phyloP scores from a whole-genome alignment of 345 rosid species.

The Moricandia moricandioides region DNA sequence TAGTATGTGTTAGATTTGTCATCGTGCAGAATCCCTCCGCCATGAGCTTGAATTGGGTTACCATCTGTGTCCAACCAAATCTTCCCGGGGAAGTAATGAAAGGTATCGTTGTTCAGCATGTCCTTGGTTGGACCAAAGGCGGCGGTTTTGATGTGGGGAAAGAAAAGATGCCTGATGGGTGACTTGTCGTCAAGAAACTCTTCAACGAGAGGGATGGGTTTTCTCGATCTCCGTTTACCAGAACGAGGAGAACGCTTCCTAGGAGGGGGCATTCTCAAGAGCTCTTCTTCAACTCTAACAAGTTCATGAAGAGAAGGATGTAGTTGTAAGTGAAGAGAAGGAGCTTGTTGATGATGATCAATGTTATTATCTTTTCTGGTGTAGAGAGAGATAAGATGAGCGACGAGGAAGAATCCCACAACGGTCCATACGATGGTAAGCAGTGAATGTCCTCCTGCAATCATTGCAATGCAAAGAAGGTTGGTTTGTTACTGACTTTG shows the following conservation, averaged over 20 bases:
- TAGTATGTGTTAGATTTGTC: slow-evolving; percentile 57
- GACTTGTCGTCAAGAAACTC: slow-evolving; percentile 98
- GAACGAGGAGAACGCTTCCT: slow-evolving; percentile 80
- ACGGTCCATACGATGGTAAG: slow-evolving; percentile 58
- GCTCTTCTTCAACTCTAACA: slow-evolving; percentile 75
- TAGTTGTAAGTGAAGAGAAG: slow-evolving; percentile 16
- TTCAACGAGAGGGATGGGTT: slow-evolving; percentile 59
- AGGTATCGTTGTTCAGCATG: slow-evolving; percentile 54
- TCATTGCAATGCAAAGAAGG: slow-evolving; percentile 56
- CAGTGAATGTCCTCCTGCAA: slow-evolving; percentile 51
- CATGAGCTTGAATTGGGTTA: slow-evolving; percentile 92
- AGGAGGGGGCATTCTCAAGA: slow-evolving; percentile 71
- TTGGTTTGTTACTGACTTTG: slow-evolving; percentile 61
- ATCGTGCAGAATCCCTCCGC: slow-evolving; percentile 77
- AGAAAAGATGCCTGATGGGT: slow-evolving; percentile 68
- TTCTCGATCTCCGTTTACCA: slow-evolving; percentile 73
- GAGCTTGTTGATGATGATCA: slow-evolving; percentile 27
- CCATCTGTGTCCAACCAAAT: slow-evolving; percentile 94
- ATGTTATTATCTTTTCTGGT: slow-evolving; percentile 41
- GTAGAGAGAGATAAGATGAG: slow-evolving; percentile 55
- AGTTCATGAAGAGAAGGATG: slow-evolving; percentile 57
- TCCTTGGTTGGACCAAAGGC: slow-evolving; percentile 56
- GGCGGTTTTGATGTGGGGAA: slow-evolving; percentile 62
- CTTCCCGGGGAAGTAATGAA: slow-evolving; percentile 62
- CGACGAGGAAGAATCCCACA: slow-evolving; percentile 61